These are phyloP conservation scores for Chlorella sp. DNA, from an alignment of 139 green algal species.

Conservation along the genomic window DNA sequence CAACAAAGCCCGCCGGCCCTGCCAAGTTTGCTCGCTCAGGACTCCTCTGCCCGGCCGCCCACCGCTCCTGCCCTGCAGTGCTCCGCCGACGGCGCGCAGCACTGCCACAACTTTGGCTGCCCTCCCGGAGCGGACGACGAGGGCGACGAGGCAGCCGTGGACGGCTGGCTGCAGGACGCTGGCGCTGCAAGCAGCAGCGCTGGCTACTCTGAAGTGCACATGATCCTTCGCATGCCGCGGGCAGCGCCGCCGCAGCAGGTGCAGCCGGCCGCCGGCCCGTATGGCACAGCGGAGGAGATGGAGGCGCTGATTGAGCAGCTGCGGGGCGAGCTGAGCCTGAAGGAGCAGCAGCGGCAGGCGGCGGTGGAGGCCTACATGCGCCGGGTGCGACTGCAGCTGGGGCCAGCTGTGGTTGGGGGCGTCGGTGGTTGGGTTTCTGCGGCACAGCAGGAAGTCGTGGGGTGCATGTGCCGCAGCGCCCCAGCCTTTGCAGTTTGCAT, in stretches of 20 bases:
- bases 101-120: background rate
- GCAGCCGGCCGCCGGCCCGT: background rate
- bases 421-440: background rate
- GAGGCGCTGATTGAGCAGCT: constrained; percentile 31
- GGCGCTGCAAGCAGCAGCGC: background rate
- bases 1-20: too few species aligned
- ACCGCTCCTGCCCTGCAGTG: constrained; percentile 8
- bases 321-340: constrained; percentile 14
- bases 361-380: constrained; percentile 1
- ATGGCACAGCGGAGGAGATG: constrained; percentile 17
- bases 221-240: constrained; percentile 41
- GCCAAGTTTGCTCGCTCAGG: too few species aligned
- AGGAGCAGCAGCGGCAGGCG: constrained; percentile 33
- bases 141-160: background rate
- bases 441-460: too few species aligned
- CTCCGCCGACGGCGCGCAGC: background rate
- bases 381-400: background rate
- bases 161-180: background rate
- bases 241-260: background rate
- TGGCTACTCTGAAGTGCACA: constrained; percentile 36
- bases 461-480: too few species aligned
- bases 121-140: background rate
- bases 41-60: too few species aligned
- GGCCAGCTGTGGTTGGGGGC: too few species aligned
- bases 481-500: too few species aligned